These are phyloP conservation scores for Filosporella fistucella DNA, from an alignment of 495 filamentous ascomycete genomes.

Conservation along the genomic window DNA sequence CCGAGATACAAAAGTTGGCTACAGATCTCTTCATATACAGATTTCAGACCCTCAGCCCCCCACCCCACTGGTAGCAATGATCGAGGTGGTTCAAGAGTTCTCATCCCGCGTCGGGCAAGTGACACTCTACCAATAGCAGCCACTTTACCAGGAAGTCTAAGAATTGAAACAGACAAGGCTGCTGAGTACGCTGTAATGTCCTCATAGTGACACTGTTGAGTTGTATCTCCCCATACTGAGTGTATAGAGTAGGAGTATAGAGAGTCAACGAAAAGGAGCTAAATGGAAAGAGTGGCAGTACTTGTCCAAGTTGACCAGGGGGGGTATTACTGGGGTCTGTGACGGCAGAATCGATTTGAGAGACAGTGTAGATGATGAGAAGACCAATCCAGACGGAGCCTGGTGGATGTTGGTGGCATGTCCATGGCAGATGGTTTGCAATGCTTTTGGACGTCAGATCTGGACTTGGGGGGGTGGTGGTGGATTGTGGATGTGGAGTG, in stretches of 20 bases:
- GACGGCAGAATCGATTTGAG: slow-evolving; percentile 17
- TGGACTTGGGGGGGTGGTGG: neutral
- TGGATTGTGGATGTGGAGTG: neutral
- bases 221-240: slow-evolving; percentile 1
- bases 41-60: slow-evolving; percentile 16
- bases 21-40: slow-evolving; percentile 24
- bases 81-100: slow-evolving; percentile 12
- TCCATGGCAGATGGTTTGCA: slow-evolving; percentile 15
- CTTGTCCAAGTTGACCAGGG: slow-evolving; percentile 19
- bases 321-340: slow-evolving; percentile 18
- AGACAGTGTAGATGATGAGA: slow-evolving; percentile 21
- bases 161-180: slow-evolving; percentile 23
- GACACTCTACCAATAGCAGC: slow-evolving; percentile 19
- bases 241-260: neutral
- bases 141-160: slow-evolving; percentile 9
- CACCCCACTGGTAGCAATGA: slow-evolving; percentile 13
- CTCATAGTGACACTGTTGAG: slow-evolving; percentile 9
- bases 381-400: slow-evolving; percentile 16
- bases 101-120: slow-evolving; percentile 18
- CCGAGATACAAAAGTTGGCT: slow-evolving; percentile 17
- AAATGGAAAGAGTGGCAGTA: slow-evolving; percentile 22
- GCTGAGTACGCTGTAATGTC: slow-evolving; percentile 9
- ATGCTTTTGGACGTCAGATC: slow-evolving; percentile 18
- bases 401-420: slow-evolving; percentile 12
- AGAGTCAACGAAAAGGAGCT: slow-evolving; percentile 12